Evolutionary conservation across 805 yeast genomes (phyloP).

Genomic region (Nakazawaea wyomingensis): DNA sequence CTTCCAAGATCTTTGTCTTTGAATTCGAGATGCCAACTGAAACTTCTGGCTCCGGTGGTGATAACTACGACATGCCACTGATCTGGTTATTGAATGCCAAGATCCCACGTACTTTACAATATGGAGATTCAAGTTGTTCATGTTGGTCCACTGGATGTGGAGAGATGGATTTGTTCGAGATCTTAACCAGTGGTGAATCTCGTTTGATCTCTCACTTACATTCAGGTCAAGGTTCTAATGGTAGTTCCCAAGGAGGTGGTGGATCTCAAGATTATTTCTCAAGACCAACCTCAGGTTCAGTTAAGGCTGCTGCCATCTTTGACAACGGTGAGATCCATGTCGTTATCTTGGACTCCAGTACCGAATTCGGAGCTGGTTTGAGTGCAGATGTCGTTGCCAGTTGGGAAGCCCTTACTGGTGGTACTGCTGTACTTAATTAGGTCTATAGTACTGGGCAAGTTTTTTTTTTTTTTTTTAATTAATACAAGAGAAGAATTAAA

Average conservation of each 20-base stretch:
- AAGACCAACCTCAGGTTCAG: constrained; percentile 73
- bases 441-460: too few species aligned
- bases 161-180: constrained; percentile 92
- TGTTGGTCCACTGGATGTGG: constrained; percentile 99
- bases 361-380: constrained; percentile 48
- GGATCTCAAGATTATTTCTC: constrained; percentile 82
- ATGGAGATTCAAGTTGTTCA: constrained; percentile 80
- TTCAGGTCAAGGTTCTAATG: constrained; percentile 68
- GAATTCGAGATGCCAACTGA: constrained; percentile 92
- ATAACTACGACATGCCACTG: constrained; percentile 95
- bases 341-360: constrained; percentile 49
- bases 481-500: neutral
- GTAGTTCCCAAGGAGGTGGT: constrained; percentile 67
- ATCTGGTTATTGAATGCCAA: constrained; percentile 93
- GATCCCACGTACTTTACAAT: constrained; percentile 94
- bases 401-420: constrained; percentile 56
- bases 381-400: constrained; percentile 47
- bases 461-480: too few species aligned
- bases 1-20: constrained; percentile 78
- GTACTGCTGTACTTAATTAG: constrained; percentile 29
- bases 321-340: constrained; percentile 51
- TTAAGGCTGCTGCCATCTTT: constrained; percentile 91
- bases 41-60: constrained; percentile 34
- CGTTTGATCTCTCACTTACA: constrained; percentile 80
- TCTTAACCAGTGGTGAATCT: constrained; percentile 69